A percentile compares a stretch with the other conserved stretches of the same genome.
These are phyloP conservation scores for Taiozyma sp. DNA, from an alignment of 1,139 yeast genomes.

Conservation along the genomic window DNA sequence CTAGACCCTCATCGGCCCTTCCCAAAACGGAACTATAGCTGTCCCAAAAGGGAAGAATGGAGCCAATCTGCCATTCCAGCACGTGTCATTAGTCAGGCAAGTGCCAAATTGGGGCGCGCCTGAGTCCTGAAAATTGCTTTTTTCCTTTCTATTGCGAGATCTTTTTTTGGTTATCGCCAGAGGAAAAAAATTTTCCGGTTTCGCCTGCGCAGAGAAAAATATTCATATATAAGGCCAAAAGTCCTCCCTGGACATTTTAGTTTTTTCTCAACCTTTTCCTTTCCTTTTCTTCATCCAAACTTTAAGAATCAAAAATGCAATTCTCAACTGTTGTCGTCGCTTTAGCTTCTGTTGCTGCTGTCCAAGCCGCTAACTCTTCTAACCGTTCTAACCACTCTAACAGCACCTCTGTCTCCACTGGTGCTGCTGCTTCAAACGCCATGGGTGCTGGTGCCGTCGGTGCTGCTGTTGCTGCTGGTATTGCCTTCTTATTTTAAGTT, in stretches of 20 bases:
- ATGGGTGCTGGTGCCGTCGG: slow-evolving; percentile 60
- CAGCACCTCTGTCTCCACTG: slow-evolving; percentile 36
- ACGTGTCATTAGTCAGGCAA: no score
- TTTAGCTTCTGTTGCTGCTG: slow-evolving; percentile 43
- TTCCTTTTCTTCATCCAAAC: neutral
- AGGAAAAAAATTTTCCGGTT: slow-evolving; percentile 1
- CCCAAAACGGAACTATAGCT: slow-evolving; percentile 1
- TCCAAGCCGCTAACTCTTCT: slow-evolving; percentile 37
- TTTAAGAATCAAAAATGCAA: slow-evolving; percentile 42
- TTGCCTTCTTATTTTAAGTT: slow-evolving; percentile 57
- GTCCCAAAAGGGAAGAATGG: slow-evolving; percentile 1
- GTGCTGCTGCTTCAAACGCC: slow-evolving; percentile 49
- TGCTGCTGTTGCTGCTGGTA: slow-evolving; percentile 73
- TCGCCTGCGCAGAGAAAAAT: neutral
- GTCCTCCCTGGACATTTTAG: neutral
- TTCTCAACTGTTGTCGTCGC: slow-evolving; percentile 49
- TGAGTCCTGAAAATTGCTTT: neutral
- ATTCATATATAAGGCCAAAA: slow-evolving; percentile 2
- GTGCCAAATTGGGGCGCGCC: neutral
- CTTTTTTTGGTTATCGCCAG: neutral
- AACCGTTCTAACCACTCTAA: slow-evolving; percentile 32
- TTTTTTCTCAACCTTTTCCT: neutral
- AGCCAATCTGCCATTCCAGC: no score
- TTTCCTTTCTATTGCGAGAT: neutral
- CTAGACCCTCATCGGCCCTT: neutral